A percentile compares a stretch with the other conserved stretches of the same genome.
phyloP scores from a whole-genome alignment of 495 filamentous ascomycete genomes.

The Jackrogersella minutella region DNA sequence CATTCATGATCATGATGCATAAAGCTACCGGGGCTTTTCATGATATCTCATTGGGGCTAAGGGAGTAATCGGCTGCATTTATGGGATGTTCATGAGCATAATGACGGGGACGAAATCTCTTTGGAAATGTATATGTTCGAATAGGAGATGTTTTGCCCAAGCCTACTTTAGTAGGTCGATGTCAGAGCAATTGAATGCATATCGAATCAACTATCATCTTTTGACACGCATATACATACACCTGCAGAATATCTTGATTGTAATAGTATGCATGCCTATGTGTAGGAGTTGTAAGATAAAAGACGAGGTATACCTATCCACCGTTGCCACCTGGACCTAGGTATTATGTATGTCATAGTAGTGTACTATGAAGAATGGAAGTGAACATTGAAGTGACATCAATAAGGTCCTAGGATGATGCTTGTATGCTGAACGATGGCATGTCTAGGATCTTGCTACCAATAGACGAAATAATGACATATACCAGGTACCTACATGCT shows the following conservation, averaged over 20 bases:
- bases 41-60: slow-evolving; percentile 26
- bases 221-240: too few species aligned
- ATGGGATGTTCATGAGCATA: slow-evolving; percentile 39
- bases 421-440: slow-evolving; percentile 13
- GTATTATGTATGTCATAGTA: too few species aligned
- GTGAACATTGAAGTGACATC: not conserved
- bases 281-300: slow-evolving; percentile 6
- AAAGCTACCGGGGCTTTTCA: slow-evolving; percentile 19
- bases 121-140: slow-evolving; percentile 32
- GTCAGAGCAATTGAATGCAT: slow-evolving; percentile 24
- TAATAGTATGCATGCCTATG: not conserved
- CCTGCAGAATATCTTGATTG: not conserved
- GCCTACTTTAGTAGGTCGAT: slow-evolving; percentile 8
- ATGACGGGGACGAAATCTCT: slow-evolving; percentile 23
- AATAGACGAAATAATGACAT: slow-evolving; percentile 12
- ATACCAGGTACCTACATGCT: not conserved
- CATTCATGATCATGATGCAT: slow-evolving; percentile 40
- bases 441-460: not conserved
- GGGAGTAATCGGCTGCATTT: slow-evolving; percentile 39
- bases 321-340: too few species aligned
- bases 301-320: not conserved
- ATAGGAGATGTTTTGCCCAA: slow-evolving; percentile 4
- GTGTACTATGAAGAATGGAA: too few species aligned
- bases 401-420: slow-evolving; percentile 15
- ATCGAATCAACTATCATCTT: not conserved